These are phyloP conservation scores for Cryptococcus jaspeensis DNA, from an alignment of 1,284 basidiomycete genomes.

Conservation along the genomic window DNA sequence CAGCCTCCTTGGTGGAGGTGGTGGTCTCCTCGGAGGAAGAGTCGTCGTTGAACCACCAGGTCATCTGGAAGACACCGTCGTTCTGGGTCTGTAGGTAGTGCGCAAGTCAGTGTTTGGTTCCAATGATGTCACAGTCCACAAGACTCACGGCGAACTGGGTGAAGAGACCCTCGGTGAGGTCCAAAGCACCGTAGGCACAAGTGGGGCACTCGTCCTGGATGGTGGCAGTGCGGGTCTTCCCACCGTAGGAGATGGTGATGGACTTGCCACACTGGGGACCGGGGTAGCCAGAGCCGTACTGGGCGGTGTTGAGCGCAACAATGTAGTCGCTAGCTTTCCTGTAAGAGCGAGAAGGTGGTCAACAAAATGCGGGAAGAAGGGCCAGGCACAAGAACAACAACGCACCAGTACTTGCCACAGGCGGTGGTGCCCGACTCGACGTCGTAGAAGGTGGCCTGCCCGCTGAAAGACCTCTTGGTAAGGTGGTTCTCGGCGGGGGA, in stretches of 20 bases:
- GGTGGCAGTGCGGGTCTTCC: conserved; percentile 62
- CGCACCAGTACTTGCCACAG: conserved; percentile 23
- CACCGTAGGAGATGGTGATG: conserved; percentile 65
- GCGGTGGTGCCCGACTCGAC: conserved; percentile 38
- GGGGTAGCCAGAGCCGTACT: conserved; percentile 54
- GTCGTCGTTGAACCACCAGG: conserved; percentile 60
- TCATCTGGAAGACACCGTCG: conserved; percentile 60
- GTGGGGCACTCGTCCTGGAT: conserved; percentile 62
- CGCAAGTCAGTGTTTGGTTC: conserved; percentile 52
- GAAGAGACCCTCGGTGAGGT: conserved; percentile 76
- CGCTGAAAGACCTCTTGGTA: conserved; percentile 14
- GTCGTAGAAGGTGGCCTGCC: conserved; percentile 45
- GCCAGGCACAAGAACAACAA: too few species aligned
- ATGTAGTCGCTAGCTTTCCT: conserved; percentile 40
- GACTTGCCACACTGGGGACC: conserved; percentile 63
- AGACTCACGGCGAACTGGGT: conserved; percentile 39
- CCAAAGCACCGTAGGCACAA: conserved; percentile 62
- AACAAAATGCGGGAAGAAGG: background rate
- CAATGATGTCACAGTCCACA: conserved; percentile 5
- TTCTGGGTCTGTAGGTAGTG: conserved; percentile 37
- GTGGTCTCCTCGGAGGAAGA: conserved; percentile 22
- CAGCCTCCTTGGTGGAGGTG: conserved; percentile 24
- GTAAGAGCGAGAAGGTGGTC: background rate
- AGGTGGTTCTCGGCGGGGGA: background rate
- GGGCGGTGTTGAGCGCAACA: conserved; percentile 48